A percentile compares a stretch with the other conserved stretches of the same genome.
Conservation (phyloP, 2,329 filamentous ascomycete genomes). For the Lecanosticta acicola region DNA sequence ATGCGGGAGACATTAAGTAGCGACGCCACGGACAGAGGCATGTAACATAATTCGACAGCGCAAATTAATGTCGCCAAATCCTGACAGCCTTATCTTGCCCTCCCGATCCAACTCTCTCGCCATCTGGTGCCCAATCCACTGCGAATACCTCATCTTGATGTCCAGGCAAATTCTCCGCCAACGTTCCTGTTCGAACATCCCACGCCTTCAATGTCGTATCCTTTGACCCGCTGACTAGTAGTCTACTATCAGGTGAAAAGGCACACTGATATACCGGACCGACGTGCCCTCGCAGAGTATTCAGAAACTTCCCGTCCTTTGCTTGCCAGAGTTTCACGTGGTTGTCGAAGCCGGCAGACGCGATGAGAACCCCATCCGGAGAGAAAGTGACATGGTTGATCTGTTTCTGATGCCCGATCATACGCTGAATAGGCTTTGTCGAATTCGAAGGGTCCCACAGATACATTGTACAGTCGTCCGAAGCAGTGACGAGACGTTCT, state of each 20-base stretch:
- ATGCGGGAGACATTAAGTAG: neutral
- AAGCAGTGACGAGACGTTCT: constrained; percentile 82
- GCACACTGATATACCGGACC: constrained; percentile 87
- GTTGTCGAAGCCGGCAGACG: constrained; percentile 88
- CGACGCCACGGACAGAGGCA: neutral
- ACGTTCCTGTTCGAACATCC: constrained; percentile 79
- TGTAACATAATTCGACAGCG: neutral
- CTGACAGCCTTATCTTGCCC: constrained; percentile 79
- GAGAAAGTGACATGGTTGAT: constrained; percentile 96
- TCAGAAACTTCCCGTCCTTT: constrained; percentile 69
- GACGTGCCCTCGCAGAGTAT: constrained; percentile 82
- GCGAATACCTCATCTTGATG: constrained; percentile 92
- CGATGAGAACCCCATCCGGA: constrained; percentile 80
- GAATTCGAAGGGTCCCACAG: constrained; percentile 79
- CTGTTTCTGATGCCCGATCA: constrained; percentile 93
- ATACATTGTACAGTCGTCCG: constrained; percentile 94
- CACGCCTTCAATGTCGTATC: constrained; percentile 94
- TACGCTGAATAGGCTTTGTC: constrained; percentile 77
- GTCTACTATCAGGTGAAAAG: constrained; percentile 86
- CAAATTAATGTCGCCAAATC: constrained; percentile 55
- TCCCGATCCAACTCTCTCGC: constrained; percentile 80
- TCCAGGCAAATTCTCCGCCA: constrained; percentile 76
- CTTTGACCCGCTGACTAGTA: constrained; percentile 81
- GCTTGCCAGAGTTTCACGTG: constrained; percentile 89
- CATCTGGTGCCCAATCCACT: constrained; percentile 91